phyloP scores from a whole-genome alignment of 352 stramenopile genomes.

The Thalassiosira delicatula region DNA sequence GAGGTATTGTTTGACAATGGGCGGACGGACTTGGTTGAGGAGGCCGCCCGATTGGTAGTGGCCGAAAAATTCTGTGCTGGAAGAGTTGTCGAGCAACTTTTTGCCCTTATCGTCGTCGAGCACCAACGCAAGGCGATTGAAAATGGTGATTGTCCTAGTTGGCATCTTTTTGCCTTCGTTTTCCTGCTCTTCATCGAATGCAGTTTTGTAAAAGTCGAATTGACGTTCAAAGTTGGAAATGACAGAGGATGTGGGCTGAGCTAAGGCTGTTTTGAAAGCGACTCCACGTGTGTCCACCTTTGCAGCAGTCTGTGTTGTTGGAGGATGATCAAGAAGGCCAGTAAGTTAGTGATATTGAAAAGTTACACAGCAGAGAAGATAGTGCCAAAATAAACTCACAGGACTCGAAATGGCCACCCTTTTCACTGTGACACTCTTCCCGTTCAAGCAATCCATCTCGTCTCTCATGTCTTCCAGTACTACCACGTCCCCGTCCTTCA shows the following conservation, averaged over 20 bases:
- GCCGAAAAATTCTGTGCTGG: slow-evolving; percentile 50
- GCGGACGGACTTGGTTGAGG: slow-evolving; percentile 69
- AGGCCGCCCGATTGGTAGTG: slow-evolving; percentile 69
- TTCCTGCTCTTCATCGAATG: slow-evolving; percentile 51
- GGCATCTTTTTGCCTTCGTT: slow-evolving; percentile 64
- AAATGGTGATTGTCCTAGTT: slow-evolving; percentile 73
- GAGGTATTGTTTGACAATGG: slow-evolving; percentile 59
- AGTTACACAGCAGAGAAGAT: neutral
- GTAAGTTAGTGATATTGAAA: slow-evolving; percentile 8
- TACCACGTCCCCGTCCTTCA: slow-evolving; percentile 67
- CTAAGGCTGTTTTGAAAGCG: slow-evolving; percentile 64
- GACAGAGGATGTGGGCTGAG: slow-evolving; percentile 56
- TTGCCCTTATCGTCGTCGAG: slow-evolving; percentile 60
- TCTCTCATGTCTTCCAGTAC: slow-evolving; percentile 68
- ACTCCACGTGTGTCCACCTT: slow-evolving; percentile 70
- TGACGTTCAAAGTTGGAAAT: slow-evolving; percentile 70
- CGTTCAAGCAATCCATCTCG: slow-evolving; percentile 60
- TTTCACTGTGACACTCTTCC: slow-evolving; percentile 60
- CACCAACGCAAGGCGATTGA: slow-evolving; percentile 72
- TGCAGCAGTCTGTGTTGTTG: slow-evolving; percentile 53
- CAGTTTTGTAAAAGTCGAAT: slow-evolving; percentile 68
- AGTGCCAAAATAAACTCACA: slow-evolving; percentile 31
- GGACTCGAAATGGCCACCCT: slow-evolving; percentile 67
- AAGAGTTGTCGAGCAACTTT: slow-evolving; percentile 30
- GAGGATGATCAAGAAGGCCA: slow-evolving; percentile 30